Evolutionary conservation across 202 grass and related monocot species (phyloP).

Genomic region (Carex arenaria): DNA sequence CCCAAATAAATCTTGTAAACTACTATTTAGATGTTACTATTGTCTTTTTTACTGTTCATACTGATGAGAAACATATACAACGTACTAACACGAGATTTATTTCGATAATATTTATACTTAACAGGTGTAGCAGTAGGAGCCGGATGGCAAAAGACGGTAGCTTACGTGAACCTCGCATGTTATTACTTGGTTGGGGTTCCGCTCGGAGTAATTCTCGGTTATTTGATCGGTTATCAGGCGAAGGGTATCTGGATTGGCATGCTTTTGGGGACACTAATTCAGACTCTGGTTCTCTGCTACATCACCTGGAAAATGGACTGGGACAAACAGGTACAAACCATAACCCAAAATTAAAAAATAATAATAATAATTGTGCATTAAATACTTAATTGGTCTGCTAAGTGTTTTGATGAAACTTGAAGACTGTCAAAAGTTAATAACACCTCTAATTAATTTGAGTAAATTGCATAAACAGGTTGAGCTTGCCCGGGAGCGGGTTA

Average conservation of each 20-base stretch:
- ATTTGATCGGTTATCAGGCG: conserved; percentile 26
- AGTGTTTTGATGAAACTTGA: not conserved
- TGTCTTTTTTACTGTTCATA: not conserved
- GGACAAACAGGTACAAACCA: conserved; percentile 20
- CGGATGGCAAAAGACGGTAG: conserved; percentile 23
- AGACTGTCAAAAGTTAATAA: not conserved
- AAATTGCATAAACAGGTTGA: conserved; percentile 37
- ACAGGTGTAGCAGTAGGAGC: conserved; percentile 31
- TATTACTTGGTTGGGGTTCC: conserved; percentile 27
- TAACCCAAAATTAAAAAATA: not conserved
- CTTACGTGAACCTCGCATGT: conserved; percentile 21
- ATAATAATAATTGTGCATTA: not conserved
- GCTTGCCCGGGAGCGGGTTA: conserved; percentile 59
- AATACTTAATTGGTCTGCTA: not conserved
- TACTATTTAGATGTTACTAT: not conserved
- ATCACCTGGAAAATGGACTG: conserved; percentile 33
- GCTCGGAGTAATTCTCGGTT: conserved; percentile 22
- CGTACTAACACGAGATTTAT: not conserved
- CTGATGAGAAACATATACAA: not conserved
- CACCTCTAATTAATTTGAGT: not conserved
- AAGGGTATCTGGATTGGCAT: conserved; percentile 30
- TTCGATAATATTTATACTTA: not conserved
- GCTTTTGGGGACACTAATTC: conserved; percentile 8
- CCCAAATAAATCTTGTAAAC: not conserved
- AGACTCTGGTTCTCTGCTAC: conserved; percentile 12